Percentiles rank a stretch among this genome's conserved stretches.
Conservation (phyloP, 345 rosid species). For the Populus ilicifolia region DNA sequence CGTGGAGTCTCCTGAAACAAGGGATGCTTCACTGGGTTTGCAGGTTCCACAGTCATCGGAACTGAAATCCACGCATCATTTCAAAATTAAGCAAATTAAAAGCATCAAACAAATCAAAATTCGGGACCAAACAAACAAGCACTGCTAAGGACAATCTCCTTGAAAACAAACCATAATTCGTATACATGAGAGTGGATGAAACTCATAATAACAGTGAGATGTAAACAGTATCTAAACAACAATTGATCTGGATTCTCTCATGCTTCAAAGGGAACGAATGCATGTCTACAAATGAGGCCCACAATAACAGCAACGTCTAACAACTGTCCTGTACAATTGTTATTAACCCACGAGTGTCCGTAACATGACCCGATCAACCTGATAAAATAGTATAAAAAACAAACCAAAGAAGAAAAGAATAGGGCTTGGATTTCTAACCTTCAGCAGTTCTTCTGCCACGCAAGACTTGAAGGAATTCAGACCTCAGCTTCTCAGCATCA, state of each 20-base stretch:
- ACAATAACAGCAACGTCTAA: background rate
- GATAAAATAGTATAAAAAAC: background rate
- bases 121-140: background rate
- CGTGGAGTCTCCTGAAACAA: conserved; percentile 52
- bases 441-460: conserved; percentile 44
- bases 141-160: background rate
- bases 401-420: background rate
- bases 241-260: background rate
- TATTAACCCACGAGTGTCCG: background rate
- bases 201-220: background rate
- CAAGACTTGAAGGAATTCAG: conserved; percentile 52
- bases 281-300: background rate
- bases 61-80: conserved; percentile 28
- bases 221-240: background rate
- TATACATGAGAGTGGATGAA: background rate
- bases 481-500: conserved; percentile 40
- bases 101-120: background rate
- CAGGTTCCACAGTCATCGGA: conserved; percentile 44
- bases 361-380: background rate
- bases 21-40: conserved; percentile 56
- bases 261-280: background rate
- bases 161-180: background rate
- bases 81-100: background rate
- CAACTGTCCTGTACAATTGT: background rate
- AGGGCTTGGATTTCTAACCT: conserved; percentile 30